phyloP scores from a whole-genome alignment of 768 basidiomycete genomes.

The Lentinula sp. region DNA sequence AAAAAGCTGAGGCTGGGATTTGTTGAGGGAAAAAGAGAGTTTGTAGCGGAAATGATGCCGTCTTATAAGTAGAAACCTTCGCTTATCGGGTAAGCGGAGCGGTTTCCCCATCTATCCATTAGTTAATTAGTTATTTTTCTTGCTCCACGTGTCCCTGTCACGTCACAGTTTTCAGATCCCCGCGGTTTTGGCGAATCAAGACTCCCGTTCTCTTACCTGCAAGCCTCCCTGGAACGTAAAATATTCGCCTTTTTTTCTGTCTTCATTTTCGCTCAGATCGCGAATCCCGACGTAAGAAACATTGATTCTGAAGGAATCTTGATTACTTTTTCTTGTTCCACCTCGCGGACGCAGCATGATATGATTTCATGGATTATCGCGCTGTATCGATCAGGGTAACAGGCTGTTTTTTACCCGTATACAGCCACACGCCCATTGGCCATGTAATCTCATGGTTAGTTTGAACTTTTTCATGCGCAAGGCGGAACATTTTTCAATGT shows the following conservation, averaged over 20 bases:
- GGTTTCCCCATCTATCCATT: neutral
- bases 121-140: neutral
- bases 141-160: neutral
- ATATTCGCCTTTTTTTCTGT: neutral
- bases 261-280: neutral
- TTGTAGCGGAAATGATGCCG: neutral
- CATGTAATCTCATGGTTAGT: neutral
- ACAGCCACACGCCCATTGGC: neutral
- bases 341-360: neutral
- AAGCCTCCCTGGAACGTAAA: neutral
- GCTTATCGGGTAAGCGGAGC: neutral
- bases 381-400: neutral
- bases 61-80: neutral
- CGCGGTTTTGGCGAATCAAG: neutral
- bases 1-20: conserved; percentile 9
- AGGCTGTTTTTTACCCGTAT: neutral
- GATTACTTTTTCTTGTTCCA: neutral
- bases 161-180: neutral
- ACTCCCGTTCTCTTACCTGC: neutral
- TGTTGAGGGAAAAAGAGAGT: neutral
- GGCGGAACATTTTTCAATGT: neutral
- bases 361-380: neutral
- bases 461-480: neutral
- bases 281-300: neutral
- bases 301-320: neutral